Conservation (phyloP, 345 rosid species). For the Salix dunnii region DNA sequence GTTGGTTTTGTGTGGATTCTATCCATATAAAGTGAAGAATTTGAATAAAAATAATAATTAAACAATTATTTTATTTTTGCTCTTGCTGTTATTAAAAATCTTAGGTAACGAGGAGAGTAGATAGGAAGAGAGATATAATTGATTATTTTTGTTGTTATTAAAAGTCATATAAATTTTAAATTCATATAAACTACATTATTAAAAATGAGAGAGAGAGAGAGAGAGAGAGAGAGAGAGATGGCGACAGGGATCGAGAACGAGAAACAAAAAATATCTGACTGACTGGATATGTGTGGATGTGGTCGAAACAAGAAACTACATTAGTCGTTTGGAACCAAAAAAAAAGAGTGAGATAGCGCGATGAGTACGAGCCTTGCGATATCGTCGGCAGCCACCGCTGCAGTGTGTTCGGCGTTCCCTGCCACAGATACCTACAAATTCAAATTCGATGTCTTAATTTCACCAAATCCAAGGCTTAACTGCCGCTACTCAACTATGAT, state of each 20-base stretch:
- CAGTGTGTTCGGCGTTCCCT: background rate
- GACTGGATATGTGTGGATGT: background rate
- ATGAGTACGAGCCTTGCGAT: conserved; percentile 3
- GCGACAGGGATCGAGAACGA: background rate
- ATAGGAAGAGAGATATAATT: no score
- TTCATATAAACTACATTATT: no score
- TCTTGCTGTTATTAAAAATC: no score
- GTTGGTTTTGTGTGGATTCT: no score
- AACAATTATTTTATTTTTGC: no score
- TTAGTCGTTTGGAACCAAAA: background rate
- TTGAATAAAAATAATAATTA: no score
- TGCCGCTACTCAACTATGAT: background rate
- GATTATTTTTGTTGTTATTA: no score
- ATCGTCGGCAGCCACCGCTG: background rate
- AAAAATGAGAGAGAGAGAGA: no score
- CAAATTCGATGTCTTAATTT: background rate
- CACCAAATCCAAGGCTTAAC: background rate
- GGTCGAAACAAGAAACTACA: background rate
- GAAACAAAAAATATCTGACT: background rate
- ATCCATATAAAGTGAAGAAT: no score
- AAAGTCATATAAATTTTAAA: no score
- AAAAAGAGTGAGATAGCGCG: background rate
- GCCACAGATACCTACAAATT: background rate
- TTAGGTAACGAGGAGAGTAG: no score
- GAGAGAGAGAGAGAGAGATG: no score